Conservation (phyloP, 768 basidiomycete species). For the Rhodocollybia butyracea region DNA sequence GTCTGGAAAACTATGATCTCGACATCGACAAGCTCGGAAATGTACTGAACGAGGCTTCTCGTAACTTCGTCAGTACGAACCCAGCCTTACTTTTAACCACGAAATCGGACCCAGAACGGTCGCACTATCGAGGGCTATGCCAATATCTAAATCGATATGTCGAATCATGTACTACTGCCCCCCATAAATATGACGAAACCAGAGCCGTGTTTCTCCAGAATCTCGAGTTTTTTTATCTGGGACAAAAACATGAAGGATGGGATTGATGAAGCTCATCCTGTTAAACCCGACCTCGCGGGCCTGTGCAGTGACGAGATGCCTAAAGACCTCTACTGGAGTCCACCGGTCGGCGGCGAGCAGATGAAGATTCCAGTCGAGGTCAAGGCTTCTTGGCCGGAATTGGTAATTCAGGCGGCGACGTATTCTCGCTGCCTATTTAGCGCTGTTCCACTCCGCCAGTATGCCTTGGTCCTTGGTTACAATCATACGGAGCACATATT, state of each 20-base stretch:
- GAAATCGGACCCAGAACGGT: not conserved
- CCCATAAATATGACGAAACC: not conserved
- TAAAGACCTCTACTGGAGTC: not conserved
- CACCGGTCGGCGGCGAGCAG: not conserved
- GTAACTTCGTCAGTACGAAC: not conserved
- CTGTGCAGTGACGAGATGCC: too few species aligned
- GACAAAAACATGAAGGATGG: not conserved
- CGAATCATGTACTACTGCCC: not conserved
- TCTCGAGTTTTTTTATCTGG: not conserved
- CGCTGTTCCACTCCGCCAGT: constrained; percentile 10
- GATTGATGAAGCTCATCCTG: not conserved
- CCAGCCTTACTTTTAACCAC: not conserved
- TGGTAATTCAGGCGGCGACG: constrained; percentile 12
- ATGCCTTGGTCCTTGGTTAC: constrained; percentile 11
- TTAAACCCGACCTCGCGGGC: not conserved
- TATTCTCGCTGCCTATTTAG: constrained; percentile 10
- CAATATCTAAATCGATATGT: not conserved
- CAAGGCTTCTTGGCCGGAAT: constrained; percentile 9
- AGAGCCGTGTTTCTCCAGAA: not conserved
- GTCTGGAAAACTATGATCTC: constrained; percentile 6
- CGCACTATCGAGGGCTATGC: not conserved
- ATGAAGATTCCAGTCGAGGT: constrained; percentile 14
- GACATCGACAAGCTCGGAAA: constrained; percentile 1
- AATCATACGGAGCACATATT: not conserved
- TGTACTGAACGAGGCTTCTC: not conserved